Conservation (phyloP, 202 grass and related monocot genomes). For the Schoenoplectus tabernaemontani region DNA sequence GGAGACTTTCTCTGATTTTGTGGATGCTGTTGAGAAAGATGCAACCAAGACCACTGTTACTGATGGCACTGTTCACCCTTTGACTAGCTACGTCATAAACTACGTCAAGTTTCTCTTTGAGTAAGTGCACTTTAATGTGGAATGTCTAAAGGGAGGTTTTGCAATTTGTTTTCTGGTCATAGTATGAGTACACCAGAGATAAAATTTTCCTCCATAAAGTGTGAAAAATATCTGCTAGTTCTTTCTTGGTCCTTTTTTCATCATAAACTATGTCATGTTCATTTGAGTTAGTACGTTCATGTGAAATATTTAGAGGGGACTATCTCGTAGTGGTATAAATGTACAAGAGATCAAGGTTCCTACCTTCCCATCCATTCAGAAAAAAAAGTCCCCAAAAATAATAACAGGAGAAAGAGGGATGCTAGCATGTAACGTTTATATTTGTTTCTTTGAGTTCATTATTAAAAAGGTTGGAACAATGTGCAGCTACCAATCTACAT, state of each 20-base stretch:
- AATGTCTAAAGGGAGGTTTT: not conserved
- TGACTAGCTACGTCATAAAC: constrained; percentile 97
- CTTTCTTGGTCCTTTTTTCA: constrained; percentile 18
- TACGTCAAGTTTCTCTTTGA: constrained; percentile 98
- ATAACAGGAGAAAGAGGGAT: not conserved
- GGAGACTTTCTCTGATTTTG: constrained; percentile 89
- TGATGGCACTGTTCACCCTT: constrained; percentile 96
- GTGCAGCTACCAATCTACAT: constrained; percentile 80
- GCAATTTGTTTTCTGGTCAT: not conserved
- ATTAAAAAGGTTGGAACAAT: constrained; percentile 14
- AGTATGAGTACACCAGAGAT: not conserved
- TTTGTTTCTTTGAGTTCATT: not conserved
- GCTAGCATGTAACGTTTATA: not conserved
- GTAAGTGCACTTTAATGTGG: constrained; percentile 42
- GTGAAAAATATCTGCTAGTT: not conserved
- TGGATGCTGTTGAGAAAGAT: constrained; percentile 95
- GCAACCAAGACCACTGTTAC: constrained; percentile 79
- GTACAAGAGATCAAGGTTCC: not conserved
- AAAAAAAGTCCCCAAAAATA: not conserved
- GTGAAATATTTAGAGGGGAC: not conserved
- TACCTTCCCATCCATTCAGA: not conserved
- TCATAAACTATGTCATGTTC: constrained; percentile 91
- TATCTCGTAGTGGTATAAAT: not conserved
- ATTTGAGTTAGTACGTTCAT: constrained; percentile 63
- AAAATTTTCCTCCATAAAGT: not conserved